phyloP scores from a whole-genome alignment of 2,329 filamentous ascomycete genomes.

The Ophiostoma pallidulum region DNA sequence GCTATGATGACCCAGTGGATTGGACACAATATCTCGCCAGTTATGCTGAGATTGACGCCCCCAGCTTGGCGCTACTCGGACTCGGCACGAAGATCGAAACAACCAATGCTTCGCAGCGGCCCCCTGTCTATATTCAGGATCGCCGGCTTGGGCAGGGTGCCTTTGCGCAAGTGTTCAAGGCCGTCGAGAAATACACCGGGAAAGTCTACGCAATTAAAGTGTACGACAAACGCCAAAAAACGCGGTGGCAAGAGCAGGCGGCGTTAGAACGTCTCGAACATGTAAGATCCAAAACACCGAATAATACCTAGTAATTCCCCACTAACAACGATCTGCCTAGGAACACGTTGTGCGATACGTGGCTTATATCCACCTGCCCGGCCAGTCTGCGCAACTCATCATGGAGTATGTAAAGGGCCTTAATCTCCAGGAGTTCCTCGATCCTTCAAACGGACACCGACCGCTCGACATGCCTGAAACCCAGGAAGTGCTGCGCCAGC shows the following conservation, averaged over 20 bases:
- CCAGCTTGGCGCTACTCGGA: not conserved
- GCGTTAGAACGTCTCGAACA: not conserved
- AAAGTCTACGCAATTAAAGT: not conserved
- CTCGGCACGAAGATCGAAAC: not conserved
- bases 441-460: not conserved
- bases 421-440: not conserved
- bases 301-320: not conserved
- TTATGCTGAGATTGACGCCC: not conserved
- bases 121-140: not conserved
- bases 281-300: not conserved
- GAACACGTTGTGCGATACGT: not conserved
- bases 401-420: not conserved
- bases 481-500: not conserved
- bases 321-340: not conserved
- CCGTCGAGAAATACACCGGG: not conserved
- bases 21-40: not conserved
- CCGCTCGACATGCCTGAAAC: not conserved
- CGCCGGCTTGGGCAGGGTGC: not conserved
- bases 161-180: not conserved
- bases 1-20: not conserved
- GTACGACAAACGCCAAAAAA: not conserved
- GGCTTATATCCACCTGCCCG: not conserved
- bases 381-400: not conserved
- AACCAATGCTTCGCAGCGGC: not conserved
- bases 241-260: not conserved